These are phyloP conservation scores for Syncephalastrum sp. DNA, from an alignment of 371 early-diverging fungal species.

Conservation along the genomic window DNA sequence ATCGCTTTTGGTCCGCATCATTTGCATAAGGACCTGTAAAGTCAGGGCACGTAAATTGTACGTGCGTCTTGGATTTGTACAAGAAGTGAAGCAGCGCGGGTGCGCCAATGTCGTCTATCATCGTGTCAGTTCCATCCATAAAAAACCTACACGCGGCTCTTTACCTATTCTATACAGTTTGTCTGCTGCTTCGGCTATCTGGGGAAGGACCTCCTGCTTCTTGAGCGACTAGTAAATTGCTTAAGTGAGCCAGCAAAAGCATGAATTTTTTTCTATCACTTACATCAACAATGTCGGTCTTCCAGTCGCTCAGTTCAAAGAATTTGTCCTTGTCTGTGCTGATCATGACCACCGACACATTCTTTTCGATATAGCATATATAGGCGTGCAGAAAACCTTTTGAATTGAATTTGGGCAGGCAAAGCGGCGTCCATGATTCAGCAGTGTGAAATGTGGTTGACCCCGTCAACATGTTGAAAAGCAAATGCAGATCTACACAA, in stretches of 20 bases:
- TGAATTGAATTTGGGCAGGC: constrained; percentile 89
- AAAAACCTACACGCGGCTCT: not conserved
- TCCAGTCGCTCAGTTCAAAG: constrained; percentile 75
- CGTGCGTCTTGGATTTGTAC: constrained; percentile 65
- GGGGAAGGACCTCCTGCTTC: constrained; percentile 23
- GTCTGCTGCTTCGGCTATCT: constrained; percentile 30
- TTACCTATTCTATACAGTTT: constrained; percentile 36
- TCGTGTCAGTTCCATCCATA: not conserved
- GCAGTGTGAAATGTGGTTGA: constrained; percentile 72
- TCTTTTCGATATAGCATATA: constrained; percentile 73
- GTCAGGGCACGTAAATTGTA: constrained; percentile 72
- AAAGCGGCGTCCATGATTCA: constrained; percentile 95
- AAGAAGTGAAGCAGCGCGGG: constrained; percentile 75
- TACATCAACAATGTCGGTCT: constrained; percentile 64
- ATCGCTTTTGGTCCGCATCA: constrained; percentile 38
- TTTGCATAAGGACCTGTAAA: constrained; percentile 50
- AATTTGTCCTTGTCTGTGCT: constrained; percentile 84
- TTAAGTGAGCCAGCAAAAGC: not conserved
- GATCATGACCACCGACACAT: constrained; percentile 72
- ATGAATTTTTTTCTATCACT: constrained; percentile 5
- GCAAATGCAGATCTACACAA: constrained; percentile 71
- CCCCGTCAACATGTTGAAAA: constrained; percentile 81
- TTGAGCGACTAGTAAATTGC: constrained; percentile 17
- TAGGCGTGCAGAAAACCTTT: constrained; percentile 89
- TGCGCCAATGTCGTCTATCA: constrained; percentile 61